These are phyloP conservation scores for Pestalotiopsis sp. DNA, from an alignment of 2,329 filamentous ascomycete genomes.

Conservation along the genomic window DNA sequence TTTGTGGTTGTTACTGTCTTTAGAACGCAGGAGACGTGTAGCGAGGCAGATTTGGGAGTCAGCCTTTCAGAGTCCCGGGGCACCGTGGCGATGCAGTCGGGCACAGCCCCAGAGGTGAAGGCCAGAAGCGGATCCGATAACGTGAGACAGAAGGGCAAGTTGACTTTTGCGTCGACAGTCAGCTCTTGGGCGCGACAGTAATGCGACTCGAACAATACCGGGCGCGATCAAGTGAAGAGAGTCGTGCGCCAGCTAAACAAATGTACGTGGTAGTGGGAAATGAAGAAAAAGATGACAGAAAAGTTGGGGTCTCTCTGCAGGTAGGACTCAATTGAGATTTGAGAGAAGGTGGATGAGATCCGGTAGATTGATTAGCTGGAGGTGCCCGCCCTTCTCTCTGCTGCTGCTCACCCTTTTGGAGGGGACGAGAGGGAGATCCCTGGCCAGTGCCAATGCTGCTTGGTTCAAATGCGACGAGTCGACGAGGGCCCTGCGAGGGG, in stretches of 20 bases:
- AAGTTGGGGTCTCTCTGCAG: neutral
- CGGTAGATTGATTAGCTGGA: neutral
- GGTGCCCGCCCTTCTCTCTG: neutral
- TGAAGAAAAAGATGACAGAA: neutral
- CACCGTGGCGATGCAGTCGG: conserved; percentile 18
- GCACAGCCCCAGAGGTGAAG: conserved; percentile 17
- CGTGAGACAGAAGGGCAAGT: conserved; percentile 13
- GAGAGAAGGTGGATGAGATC: neutral
- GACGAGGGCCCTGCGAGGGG: neutral
- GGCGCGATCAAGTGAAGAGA: conserved; percentile 8
- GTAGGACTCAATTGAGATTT: conserved; percentile 5
- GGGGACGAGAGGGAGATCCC: neutral
- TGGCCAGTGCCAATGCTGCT: conserved; percentile 40
- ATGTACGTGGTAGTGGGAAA: neutral
- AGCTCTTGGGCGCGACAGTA: neutral
- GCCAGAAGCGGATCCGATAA: conserved; percentile 12
- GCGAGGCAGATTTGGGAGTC: conserved; percentile 19
- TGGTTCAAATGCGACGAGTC: neutral
- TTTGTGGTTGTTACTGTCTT: conserved; percentile 15
- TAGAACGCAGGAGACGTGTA: conserved; percentile 14
- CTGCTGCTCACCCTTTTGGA: neutral
- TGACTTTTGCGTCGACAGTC: neutral
- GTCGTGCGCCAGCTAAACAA: neutral
- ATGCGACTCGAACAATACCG: neutral
- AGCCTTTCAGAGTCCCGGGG: conserved; percentile 17